Conservation (phyloP, 2,329 filamentous ascomycete species). For the Xylaria polymorpha region DNA sequence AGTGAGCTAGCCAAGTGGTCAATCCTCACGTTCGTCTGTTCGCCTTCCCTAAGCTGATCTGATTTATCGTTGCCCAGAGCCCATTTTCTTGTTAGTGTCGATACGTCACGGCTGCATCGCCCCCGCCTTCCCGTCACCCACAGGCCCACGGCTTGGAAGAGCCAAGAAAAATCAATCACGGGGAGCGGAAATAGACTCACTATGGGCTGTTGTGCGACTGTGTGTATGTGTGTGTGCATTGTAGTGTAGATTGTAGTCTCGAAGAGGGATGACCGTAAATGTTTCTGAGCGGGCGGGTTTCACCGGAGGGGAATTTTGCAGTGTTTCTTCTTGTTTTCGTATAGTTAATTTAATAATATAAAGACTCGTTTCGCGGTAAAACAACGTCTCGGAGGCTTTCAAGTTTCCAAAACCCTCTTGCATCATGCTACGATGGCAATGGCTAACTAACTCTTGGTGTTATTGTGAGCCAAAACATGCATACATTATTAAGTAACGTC, state of each 20-base stretch:
- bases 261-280: neutral
- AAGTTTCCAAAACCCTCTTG: neutral
- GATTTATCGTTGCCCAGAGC: neutral
- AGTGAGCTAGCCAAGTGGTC: constrained; percentile 25
- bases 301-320: neutral
- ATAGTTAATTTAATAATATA: neutral
- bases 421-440: neutral
- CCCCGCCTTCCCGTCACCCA: constrained; percentile 13
- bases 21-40: neutral
- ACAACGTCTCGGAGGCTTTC: neutral
- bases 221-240: neutral
- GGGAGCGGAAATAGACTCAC: neutral
- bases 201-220: neutral
- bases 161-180: constrained; percentile 4
- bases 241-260: neutral
- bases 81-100: constrained; percentile 2
- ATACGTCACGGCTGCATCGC: constrained; percentile 15
- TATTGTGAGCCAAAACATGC: neutral
- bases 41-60: neutral
- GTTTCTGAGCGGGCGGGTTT: constrained; percentile 3
- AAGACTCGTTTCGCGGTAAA: neutral
- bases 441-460: neutral
- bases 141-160: constrained; percentile 17
- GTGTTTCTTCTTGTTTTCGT: neutral
- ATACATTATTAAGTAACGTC: neutral